phyloP scores from a whole-genome alignment of 2,329 filamentous ascomycete species.

The Monosporascus cannonballus region DNA sequence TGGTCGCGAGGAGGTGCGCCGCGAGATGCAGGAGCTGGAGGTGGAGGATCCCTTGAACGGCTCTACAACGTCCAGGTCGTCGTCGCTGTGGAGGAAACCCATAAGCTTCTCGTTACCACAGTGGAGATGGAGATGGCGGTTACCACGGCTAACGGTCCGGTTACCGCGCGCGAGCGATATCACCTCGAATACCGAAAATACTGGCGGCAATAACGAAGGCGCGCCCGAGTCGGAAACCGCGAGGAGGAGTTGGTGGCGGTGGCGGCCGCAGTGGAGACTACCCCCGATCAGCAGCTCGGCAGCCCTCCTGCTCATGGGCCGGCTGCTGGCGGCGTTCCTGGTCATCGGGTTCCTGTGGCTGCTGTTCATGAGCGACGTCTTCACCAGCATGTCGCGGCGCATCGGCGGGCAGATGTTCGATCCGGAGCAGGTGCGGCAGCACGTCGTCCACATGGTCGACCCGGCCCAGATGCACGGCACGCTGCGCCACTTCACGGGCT shows the following conservation, averaged over 20 bases:
- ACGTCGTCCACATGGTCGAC: constrained; percentile 69
- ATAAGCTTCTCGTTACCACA: constrained; percentile 47
- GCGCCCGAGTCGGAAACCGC: background rate
- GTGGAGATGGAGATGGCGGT: constrained; percentile 50
- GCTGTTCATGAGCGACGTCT: constrained; percentile 79
- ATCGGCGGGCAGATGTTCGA: constrained; percentile 70
- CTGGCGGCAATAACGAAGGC: constrained; percentile 6
- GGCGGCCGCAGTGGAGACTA: constrained; percentile 14
- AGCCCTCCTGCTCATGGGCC: constrained; percentile 58
- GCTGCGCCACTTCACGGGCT: constrained; percentile 70
- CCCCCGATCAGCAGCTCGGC: constrained; percentile 37
- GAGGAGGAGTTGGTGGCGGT: constrained; percentile 12
- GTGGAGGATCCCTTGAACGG: constrained; percentile 60
- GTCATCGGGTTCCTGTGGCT: constrained; percentile 76
- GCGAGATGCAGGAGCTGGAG: constrained; percentile 86
- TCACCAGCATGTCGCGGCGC: constrained; percentile 58
- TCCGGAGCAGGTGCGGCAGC: constrained; percentile 72
- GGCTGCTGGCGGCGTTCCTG: constrained; percentile 68
- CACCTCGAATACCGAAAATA: constrained; percentile 13
- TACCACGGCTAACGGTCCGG: constrained; percentile 43
- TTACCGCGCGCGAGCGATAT: constrained; percentile 34
- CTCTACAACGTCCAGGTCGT: constrained; percentile 22
- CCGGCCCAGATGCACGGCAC: constrained; percentile 63
- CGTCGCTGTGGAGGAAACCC: constrained; percentile 48
- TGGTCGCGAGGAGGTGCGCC: constrained; percentile 57